phyloP scores from a whole-genome alignment of 2,329 filamentous ascomycete species.

The Hypoxylon sp. region DNA sequence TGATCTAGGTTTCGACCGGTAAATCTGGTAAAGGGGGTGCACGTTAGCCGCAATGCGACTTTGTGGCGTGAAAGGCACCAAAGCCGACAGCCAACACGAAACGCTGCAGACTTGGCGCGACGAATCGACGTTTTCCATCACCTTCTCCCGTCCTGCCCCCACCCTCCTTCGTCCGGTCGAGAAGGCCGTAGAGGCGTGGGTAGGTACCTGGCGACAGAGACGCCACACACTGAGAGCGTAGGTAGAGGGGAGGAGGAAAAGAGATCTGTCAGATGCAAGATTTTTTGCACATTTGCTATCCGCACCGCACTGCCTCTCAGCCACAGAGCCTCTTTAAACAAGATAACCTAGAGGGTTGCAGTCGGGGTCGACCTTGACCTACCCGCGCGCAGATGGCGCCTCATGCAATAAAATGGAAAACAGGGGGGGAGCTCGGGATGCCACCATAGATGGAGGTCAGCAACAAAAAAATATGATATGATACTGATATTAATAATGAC shows the following conservation, averaged over 20 bases:
- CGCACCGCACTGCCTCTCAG: neutral
- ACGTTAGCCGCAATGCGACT: conserved; percentile 37
- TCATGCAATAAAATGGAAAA: conserved; percentile 7
- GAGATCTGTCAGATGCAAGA: conserved; percentile 6
- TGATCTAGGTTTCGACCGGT: conserved; percentile 32
- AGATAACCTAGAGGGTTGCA: neutral
- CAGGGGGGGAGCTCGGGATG: neutral
- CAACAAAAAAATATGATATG: neutral
- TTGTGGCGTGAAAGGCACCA: conserved; percentile 27
- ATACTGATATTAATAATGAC: neutral
- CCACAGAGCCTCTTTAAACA: neutral
- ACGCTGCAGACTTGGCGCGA: conserved; percentile 19
- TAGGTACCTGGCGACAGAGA: no score
- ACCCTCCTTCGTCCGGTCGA: conserved; percentile 7
- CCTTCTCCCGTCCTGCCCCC: conserved; percentile 18
- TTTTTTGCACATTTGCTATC: conserved; percentile 1
- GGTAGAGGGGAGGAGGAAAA: neutral
- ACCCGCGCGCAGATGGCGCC: neutral
- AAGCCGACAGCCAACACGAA: conserved; percentile 10
- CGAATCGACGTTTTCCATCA: conserved; percentile 27
- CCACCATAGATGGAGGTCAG: neutral
- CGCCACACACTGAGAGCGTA: neutral
- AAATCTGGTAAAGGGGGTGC: conserved; percentile 24
- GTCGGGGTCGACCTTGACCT: neutral
- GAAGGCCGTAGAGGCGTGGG: conserved; percentile 4